Evolutionary conservation across 805 yeast genomes (phyloP), one percentile per base, ranked within the genome.

Genomic region (Metschnikowia noctiluminum): DNA sequence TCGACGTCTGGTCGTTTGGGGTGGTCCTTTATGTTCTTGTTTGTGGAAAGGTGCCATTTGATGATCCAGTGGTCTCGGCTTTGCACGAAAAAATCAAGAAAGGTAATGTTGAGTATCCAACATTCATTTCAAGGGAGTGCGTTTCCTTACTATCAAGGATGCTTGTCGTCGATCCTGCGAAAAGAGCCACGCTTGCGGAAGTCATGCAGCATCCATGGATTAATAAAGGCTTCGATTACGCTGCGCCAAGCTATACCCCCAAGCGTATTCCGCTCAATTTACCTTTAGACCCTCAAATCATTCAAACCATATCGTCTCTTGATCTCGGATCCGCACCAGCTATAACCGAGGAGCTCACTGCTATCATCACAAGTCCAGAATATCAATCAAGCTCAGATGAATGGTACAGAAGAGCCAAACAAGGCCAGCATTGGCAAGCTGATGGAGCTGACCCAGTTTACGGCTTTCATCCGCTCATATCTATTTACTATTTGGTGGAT

Each of bases 1-100:
- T 94, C 42, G 99, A 94, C 66, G 85, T 94, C 15, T 94, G 99
- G 99, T 89, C 97, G 2, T 92, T 91, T 74, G 99, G 99, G 55
- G 96, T 94, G 31, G 98, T 94, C 0, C 70, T 94, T 43, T 94
- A 89, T 62, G 99, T 94, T 7, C 74, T 94, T 52, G 97, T 94
- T 2, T 91, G 97, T 65, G 99, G 99, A 47, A 91, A 89, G 65
- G 98, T 94, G 12, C 99, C 99, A 8, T 94, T 94, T 65, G 99
- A 94, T 66, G 98, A 94, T 63, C 95, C 89, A 60, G 84, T 88
- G 56, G 96, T 95, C 54, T 84, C 91, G 40, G 91, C 87, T 1
- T 75, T 94, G 58, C 99, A 94, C 65, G 96, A 89, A 54, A 91
- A 91, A 66, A 94, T 94, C 64, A 94, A 92, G 64, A 80, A 84